These are phyloP conservation scores for Colletotrichum sp. DNA, from an alignment of 2,329 filamentous ascomycete genomes.

Conservation along the genomic window DNA sequence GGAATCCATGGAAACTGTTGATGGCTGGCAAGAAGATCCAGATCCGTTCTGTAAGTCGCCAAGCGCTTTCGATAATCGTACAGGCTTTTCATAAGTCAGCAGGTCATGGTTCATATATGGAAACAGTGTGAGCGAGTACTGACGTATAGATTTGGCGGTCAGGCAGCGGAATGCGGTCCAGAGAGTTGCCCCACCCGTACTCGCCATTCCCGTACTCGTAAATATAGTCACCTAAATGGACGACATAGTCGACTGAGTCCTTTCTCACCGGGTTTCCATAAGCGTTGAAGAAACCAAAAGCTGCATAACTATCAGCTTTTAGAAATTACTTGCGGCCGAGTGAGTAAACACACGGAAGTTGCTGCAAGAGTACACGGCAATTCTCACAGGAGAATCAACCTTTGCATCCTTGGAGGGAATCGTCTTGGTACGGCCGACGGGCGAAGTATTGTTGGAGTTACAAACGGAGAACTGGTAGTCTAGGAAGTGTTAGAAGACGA, in stretches of 20 bases:
- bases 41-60: conserved; percentile 44
- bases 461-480: conserved; percentile 74
- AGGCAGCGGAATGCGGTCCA: conserved; percentile 58
- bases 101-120: no score
- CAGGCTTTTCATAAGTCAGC: conserved; percentile 27
- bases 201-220: conserved; percentile 59
- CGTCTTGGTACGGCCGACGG: conserved; percentile 74
- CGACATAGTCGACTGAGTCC: conserved; percentile 63
- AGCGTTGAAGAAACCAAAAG: conserved; percentile 61
- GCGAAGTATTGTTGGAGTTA: conserved; percentile 63
- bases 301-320: not conserved
- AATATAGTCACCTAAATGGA: conserved; percentile 67
- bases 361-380: conserved; percentile 75
- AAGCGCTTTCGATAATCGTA: conserved; percentile 49
- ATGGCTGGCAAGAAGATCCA: conserved; percentile 44
- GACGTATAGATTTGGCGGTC: conserved; percentile 52
- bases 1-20: conserved; percentile 50
- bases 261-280: conserved; percentile 65
- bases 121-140: conserved; percentile 32
- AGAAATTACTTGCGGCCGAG: not conserved
- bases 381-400: conserved; percentile 56
- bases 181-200: conserved; percentile 56
- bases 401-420: conserved; percentile 62
- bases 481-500: not conserved
- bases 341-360: conserved; percentile 61